Evolutionary conservation across 306 rosid genomes (phyloP).

Genomic region (Sesbania bispinosa): DNA sequence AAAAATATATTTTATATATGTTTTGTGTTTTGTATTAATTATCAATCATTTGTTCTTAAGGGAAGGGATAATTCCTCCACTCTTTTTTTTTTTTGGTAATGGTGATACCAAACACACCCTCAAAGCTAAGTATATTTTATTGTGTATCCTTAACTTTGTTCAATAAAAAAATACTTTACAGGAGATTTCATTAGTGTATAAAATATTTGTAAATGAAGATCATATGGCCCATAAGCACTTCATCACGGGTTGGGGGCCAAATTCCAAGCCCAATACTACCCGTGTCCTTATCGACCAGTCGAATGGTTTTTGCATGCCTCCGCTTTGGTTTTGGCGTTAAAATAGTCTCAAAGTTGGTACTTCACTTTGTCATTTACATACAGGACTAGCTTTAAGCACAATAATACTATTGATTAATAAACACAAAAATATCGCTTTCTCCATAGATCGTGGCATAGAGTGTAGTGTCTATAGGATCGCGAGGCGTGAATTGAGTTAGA

Average conservation of each 20-base stretch:
- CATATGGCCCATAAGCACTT: neutral
- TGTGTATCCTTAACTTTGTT: neutral
- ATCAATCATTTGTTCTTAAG: too few relatives aligned
- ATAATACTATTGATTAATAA: neutral
- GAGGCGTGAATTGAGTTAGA: neutral
- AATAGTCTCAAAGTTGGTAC: constrained; percentile 5
- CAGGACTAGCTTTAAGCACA: neutral
- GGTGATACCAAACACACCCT: neutral
- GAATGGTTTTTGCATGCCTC: neutral
- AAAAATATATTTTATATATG: too few relatives aligned
- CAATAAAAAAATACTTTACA: too few relatives aligned
- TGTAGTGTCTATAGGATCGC: neutral
- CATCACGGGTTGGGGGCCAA: neutral
- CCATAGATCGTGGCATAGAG: neutral
- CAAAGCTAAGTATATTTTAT: neutral
- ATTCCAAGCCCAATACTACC: neutral
- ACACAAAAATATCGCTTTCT: constrained; percentile 9
- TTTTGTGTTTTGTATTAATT: too few relatives aligned
- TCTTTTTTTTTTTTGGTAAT: neutral
- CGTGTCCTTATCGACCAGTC: neutral
- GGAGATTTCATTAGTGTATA: neutral
- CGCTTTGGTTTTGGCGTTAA: neutral
- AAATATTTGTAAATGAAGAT: neutral
- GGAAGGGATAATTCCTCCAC: neutral
- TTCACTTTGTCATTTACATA: constrained; percentile 16